A percentile compares a stretch with the other conserved stretches of the same genome.
These are phyloP conservation scores for Yamadazyma atlantica DNA, from an alignment of 1,139 yeast genomes.

Conservation along the genomic window DNA sequence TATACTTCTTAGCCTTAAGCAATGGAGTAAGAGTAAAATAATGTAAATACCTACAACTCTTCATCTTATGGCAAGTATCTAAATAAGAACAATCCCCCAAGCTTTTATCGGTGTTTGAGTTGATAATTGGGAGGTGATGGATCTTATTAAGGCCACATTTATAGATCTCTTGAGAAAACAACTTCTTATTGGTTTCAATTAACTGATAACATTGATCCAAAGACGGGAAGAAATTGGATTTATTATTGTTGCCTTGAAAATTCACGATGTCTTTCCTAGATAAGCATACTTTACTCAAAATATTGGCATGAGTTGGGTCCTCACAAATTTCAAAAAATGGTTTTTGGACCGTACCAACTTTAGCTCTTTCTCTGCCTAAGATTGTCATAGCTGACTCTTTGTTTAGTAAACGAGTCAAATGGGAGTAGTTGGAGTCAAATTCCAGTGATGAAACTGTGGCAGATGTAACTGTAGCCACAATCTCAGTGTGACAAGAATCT, in stretches of 20 bases:
- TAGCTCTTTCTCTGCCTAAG: slow-evolving; percentile 14
- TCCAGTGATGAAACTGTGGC: slow-evolving; percentile 4
- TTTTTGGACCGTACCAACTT: slow-evolving; percentile 29
- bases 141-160: slow-evolving; percentile 49
- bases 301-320: slow-evolving; percentile 42
- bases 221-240: slow-evolving; percentile 20
- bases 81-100: slow-evolving; percentile 94
- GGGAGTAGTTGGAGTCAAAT: slow-evolving; percentile 5
- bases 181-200: slow-evolving; percentile 19
- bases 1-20: slow-evolving; percentile 5
- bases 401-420: slow-evolving; percentile 17
- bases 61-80: slow-evolving; percentile 89
- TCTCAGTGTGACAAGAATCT: not conserved
- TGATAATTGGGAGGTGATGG: slow-evolving; percentile 64
- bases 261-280: slow-evolving; percentile 19
- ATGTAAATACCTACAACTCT: slow-evolving; percentile 78
- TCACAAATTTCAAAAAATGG: slow-evolving; percentile 58
- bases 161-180: slow-evolving; percentile 25
- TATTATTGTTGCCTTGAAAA: slow-evolving; percentile 7
- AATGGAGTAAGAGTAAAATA: slow-evolving; percentile 63
- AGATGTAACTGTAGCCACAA: not conserved
- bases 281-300: slow-evolving; percentile 28
- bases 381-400: slow-evolving; percentile 17
- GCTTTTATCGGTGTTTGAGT: slow-evolving; percentile 54
- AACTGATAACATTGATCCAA: slow-evolving; percentile 19